Evolutionary conservation across 768 basidiomycete genomes (phyloP), one percentile per base, ranked within the genome.

Genomic region (Tremella mesenterica): DNA sequence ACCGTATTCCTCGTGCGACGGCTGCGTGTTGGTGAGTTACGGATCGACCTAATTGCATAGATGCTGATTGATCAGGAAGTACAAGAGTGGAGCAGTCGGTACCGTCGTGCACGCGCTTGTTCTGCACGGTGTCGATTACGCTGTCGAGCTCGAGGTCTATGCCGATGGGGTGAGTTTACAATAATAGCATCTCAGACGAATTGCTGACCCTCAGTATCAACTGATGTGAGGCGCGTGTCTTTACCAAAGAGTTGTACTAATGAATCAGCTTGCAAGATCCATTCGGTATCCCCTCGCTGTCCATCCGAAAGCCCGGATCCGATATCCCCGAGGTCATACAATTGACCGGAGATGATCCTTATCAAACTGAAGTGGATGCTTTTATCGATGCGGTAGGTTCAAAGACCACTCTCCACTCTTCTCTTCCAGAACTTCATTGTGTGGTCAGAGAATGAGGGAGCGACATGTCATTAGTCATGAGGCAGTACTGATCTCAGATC

Each of bases 21-120:
- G 77, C 86, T n/a, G 91, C 93, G 28, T 86, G 82, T 26, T 96
- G 93, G 91, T 72, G 34, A 45, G 70, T 51, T 21, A 29, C 33
- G 21, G 12, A 4, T 43, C 31, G 33, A n/a, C n/a, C 26, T 34
- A 26, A 12, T n/a, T 13, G 4, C 33, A 36, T 18, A 12, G 21
- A 23, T 4, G 31, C 9, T n/a, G 20, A 45, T 21, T 18, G 8
- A 30, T 52, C 52, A 73, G 72, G 72, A 97, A 96, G 77, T 97
- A 96, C 71, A 84, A 86, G 60, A 88, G 79, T 49, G 93, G 93
- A 4, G 93, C 92, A 28, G 86, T 96, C 25, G 93, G 93, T 21
- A 85, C 81, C 55, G 84, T 97, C 71, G 85, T 82, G 2, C 93
- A 97, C 64, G 78, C 86, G 33, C 85, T 85, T 48, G 85, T 86